Conservation (phyloP, 768 basidiomycete genomes). For the Leucosporidium scottii region DNA sequence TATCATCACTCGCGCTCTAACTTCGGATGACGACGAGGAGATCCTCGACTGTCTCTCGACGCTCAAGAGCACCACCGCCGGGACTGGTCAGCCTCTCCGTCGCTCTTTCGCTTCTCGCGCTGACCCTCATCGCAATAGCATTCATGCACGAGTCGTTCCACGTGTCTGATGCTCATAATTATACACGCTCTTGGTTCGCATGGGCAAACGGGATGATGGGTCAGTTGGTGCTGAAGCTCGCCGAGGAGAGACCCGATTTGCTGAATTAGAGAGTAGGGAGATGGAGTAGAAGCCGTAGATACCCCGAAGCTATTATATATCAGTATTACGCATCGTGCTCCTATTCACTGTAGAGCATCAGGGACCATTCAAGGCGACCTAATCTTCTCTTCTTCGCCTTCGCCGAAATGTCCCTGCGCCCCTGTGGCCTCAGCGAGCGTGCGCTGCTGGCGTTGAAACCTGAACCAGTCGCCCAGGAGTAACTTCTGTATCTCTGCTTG, state of each 20-base stretch:
- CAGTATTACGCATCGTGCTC: too few relatives aligned
- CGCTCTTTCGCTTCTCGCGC: not conserved
- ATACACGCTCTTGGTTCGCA: not conserved
- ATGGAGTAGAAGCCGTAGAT: too few relatives aligned
- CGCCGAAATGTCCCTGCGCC: too few relatives aligned
- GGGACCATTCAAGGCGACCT: too few relatives aligned
- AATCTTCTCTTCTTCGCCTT: too few relatives aligned
- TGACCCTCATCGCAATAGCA: not conserved
- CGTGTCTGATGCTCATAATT: not conserved
- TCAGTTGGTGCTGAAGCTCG: not conserved
- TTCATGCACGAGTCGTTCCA: not conserved
- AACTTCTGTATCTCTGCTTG: too few relatives aligned
- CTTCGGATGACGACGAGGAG: conserved; percentile 5
- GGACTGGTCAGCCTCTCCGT: not conserved
- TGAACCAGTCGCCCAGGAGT: too few relatives aligned
- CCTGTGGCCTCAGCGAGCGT: too few relatives aligned
- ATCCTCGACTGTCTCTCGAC: not conserved
- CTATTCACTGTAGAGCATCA: too few relatives aligned
- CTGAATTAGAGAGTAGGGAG: too few relatives aligned
- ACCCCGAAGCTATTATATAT: too few relatives aligned
- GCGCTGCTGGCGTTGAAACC: too few relatives aligned
- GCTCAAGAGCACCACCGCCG: not conserved
- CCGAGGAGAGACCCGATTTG: not conserved
- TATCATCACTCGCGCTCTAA: conserved; percentile 5
- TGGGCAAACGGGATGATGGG: not conserved